These are phyloP conservation scores for Penicillium brasilianum DNA, from an alignment of 2,329 filamentous ascomycete species.

Conservation along the genomic window DNA sequence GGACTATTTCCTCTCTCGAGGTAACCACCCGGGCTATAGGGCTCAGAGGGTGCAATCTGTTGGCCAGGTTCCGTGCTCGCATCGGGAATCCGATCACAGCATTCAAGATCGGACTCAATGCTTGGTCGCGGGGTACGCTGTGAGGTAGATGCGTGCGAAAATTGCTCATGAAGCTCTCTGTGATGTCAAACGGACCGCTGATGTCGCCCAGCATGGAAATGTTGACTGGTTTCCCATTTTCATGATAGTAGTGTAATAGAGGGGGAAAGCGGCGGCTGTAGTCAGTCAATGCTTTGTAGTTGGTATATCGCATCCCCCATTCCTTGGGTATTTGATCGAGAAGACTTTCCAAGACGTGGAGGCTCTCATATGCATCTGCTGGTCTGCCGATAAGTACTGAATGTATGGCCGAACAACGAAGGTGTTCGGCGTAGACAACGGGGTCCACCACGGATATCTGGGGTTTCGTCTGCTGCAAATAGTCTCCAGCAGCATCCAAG, in stretches of 20 bases:
- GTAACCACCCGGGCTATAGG: neutral
- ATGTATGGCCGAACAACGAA: slow-evolving; percentile 24
- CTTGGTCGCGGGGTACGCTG: slow-evolving; percentile 16
- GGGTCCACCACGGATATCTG: slow-evolving; percentile 8
- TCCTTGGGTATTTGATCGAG: slow-evolving; percentile 24
- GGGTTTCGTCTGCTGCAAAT: slow-evolving; percentile 18
- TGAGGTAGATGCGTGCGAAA: slow-evolving; percentile 14
- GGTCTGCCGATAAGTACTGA: slow-evolving; percentile 26
- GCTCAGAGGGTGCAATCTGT: slow-evolving; percentile 20
- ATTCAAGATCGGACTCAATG: slow-evolving; percentile 13
- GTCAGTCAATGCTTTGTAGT: slow-evolving; percentile 26
- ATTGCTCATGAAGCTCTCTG: slow-evolving; percentile 18
- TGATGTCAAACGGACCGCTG: slow-evolving; percentile 20
- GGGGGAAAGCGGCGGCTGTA: slow-evolving; percentile 30
- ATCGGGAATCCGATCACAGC: slow-evolving; percentile 7
- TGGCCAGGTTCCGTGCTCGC: slow-evolving; percentile 9
- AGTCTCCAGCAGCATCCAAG: slow-evolving; percentile 23
- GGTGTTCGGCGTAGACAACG: slow-evolving; percentile 23
- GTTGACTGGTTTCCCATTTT: slow-evolving; percentile 23
- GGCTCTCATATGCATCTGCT: slow-evolving; percentile 22
- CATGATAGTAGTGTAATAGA: slow-evolving; percentile 31
- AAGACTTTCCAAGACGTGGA: slow-evolving; percentile 16
- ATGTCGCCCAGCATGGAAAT: slow-evolving; percentile 21
- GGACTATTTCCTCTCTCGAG: neutral
- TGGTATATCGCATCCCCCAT: slow-evolving; percentile 33